A percentile compares a stretch with the other conserved stretches of the same genome.
Evolutionary conservation across 352 stramenopile species (phyloP).

Genomic region (Phytophthora meadii): DNA sequence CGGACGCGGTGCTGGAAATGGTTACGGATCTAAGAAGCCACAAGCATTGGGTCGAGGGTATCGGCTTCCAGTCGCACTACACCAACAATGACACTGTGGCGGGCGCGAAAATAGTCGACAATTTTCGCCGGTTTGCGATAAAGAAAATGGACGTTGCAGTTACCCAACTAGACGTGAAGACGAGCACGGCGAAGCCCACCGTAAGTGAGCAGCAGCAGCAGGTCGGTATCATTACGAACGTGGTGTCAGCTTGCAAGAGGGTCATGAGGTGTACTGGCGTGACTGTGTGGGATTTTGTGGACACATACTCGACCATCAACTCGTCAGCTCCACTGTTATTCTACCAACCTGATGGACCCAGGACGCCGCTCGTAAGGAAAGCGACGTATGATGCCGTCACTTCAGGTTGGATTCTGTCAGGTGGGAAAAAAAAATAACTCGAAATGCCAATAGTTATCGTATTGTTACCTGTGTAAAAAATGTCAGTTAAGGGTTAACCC

Average conservation of each 20-base stretch:
- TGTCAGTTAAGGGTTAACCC: background rate
- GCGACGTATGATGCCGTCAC: conserved; percentile 40
- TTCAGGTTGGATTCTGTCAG: conserved; percentile 33
- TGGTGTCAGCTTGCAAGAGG: conserved; percentile 42
- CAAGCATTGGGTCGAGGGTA: conserved; percentile 34
- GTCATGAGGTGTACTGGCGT: conserved; percentile 29
- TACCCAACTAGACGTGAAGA: conserved; percentile 41
- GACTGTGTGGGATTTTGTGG: conserved; percentile 37
- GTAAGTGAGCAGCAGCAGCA: conserved; percentile 36
- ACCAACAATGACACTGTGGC: conserved; percentile 25
- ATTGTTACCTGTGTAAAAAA: background rate
- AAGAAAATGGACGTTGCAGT: conserved; percentile 37
- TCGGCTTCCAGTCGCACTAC: conserved; percentile 43
- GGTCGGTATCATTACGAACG: conserved; percentile 32
- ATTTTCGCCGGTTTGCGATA: conserved; percentile 35
- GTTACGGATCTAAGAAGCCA: conserved; percentile 18
- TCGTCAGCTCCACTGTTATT: conserved; percentile 32
- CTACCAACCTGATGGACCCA: conserved; percentile 36
- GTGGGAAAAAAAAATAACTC: background rate
- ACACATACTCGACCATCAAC: conserved; percentile 34
- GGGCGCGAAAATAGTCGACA: conserved; percentile 34
- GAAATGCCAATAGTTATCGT: background rate
- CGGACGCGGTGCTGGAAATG: conserved; percentile 35
- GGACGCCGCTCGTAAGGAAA: conserved; percentile 35
- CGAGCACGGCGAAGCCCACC: conserved; percentile 29